Conservation (phyloP, 2,329 filamentous ascomycete species). For the Colletotrichum camelliae region DNA sequence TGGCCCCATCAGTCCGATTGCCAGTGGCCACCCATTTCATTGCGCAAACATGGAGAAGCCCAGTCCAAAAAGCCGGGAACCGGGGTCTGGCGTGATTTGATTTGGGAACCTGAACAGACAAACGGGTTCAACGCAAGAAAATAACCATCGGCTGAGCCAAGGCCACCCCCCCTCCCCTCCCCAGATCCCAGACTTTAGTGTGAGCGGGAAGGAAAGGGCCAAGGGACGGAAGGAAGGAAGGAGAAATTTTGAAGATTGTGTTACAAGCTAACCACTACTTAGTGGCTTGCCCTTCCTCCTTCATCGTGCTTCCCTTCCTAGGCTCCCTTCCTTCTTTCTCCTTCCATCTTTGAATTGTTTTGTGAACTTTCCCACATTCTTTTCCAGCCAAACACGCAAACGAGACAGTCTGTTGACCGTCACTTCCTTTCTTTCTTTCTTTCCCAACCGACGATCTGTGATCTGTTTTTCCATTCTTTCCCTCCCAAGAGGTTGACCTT, state of each 20-base stretch:
- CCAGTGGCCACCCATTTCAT: neutral
- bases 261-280: slow-evolving; percentile 12
- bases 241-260: neutral
- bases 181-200: neutral
- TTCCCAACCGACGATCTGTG: slow-evolving; percentile 14
- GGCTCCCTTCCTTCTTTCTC: neutral
- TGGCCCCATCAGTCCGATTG: neutral
- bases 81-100: neutral
- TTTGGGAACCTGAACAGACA: neutral
- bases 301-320: neutral
- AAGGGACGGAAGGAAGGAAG: neutral
- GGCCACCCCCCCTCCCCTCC: neutral
- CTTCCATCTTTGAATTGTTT: slow-evolving; percentile 13
- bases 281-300: slow-evolving; percentile 12
- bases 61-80: neutral
- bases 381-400: slow-evolving; percentile 11
- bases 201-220: neutral
- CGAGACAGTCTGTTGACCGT: slow-evolving; percentile 17
- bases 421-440: slow-evolving; percentile 21
- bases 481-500: neutral
- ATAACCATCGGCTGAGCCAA: neutral
- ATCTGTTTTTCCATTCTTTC: slow-evolving; percentile 22
- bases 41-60: slow-evolving; percentile 13
- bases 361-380: slow-evolving; percentile 6
- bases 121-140: neutral